These are phyloP conservation scores for Nephelium lappaceum DNA, from an alignment of 345 rosid genomes.

Conservation along the genomic window DNA sequence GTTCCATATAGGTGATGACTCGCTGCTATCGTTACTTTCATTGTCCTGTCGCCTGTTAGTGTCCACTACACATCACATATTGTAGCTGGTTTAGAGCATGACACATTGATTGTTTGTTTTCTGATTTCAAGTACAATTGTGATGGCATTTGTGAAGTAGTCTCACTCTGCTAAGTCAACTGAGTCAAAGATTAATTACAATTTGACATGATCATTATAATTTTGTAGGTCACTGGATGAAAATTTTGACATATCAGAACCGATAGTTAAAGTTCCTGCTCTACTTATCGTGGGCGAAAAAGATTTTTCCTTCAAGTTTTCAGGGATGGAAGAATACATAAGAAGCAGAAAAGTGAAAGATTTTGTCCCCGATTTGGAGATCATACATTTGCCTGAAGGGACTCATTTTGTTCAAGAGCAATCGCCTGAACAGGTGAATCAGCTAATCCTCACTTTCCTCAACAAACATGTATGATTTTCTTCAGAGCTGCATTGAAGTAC, in stretches of 20 bases:
- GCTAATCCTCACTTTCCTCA: slow-evolving; percentile 46
- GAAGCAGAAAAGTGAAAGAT: slow-evolving; percentile 39
- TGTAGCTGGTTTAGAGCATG: background rate
- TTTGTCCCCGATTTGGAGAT: slow-evolving; percentile 52
- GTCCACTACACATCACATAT: background rate
- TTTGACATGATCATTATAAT: background rate
- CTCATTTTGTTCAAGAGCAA: slow-evolving; percentile 62
- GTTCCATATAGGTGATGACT: slow-evolving; percentile 54
- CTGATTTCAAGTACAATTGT: background rate
- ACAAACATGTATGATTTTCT: slow-evolving; percentile 20
- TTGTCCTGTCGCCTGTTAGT: too few species aligned
- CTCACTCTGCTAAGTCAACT: background rate
- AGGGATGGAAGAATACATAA: slow-evolving; percentile 51
- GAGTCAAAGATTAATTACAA: background rate
- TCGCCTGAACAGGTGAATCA: slow-evolving; percentile 52
- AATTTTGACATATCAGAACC: slow-evolving; percentile 27
- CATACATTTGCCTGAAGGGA: slow-evolving; percentile 50
- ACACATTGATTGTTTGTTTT: background rate
- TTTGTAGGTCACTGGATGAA: slow-evolving; percentile 32
- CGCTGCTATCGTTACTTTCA: background rate
- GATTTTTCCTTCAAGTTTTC: slow-evolving; percentile 55
- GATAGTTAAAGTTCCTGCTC: slow-evolving; percentile 41
- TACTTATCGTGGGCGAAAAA: slow-evolving; percentile 54
- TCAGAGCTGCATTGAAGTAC: background rate
- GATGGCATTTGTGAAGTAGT: too few species aligned